phyloP scores from a whole-genome alignment of 352 stramenopile genomes.

The Phytopythium aichiense region DNA sequence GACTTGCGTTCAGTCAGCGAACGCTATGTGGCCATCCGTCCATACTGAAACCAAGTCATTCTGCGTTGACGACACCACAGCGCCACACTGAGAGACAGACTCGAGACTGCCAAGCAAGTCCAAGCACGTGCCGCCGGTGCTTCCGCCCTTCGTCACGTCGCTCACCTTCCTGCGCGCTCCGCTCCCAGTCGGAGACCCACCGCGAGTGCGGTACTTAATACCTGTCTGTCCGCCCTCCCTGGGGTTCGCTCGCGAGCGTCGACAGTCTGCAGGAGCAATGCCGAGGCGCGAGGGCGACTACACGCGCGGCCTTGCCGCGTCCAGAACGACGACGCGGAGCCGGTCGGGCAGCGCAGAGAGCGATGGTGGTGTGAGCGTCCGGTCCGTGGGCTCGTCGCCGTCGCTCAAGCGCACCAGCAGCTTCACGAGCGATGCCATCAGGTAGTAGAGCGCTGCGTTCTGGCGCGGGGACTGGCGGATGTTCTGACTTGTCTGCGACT shows the following conservation, averaged over 20 bases:
- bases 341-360: constrained; percentile 7
- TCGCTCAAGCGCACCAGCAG: constrained; percentile 5
- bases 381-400: not conserved
- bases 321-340: not conserved
- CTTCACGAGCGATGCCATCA: constrained; percentile 9
- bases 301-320: not conserved
- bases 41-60: too few species aligned
- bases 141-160: too few species aligned
- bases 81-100: too few species aligned
- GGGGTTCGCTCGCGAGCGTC: not conserved
- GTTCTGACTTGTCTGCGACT: not conserved
- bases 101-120: too few species aligned
- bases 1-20: too few species aligned
- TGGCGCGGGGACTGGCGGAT: too few species aligned
- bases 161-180: too few species aligned
- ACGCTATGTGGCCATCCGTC: too few species aligned
- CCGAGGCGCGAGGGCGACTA: not conserved
- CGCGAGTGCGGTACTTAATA: not conserved
- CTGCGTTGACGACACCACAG: too few species aligned
- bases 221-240: not conserved
- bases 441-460: not conserved
- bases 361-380: not conserved
- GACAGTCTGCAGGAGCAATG: not conserved
- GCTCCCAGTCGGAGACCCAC: too few species aligned
- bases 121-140: too few species aligned